These are phyloP conservation scores for Ilex aquifolium DNA, from an alignment of 257 asterid species.

Conservation along the genomic window DNA sequence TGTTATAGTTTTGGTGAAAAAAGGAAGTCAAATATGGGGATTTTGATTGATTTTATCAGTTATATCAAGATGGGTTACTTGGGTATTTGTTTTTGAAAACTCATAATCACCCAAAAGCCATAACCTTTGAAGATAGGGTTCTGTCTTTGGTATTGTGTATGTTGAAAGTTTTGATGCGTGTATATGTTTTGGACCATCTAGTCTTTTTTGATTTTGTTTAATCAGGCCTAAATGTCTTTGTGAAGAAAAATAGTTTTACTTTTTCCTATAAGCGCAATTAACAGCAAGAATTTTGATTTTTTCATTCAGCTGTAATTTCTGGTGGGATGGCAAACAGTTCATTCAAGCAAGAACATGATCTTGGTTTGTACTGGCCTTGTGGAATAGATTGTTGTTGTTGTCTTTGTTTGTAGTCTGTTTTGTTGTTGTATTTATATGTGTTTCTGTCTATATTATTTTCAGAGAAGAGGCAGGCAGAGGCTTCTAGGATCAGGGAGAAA, in stretches of 20 bases:
- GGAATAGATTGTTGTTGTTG: not conserved
- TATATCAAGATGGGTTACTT: too few species aligned
- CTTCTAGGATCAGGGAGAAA: conserved; percentile 39
- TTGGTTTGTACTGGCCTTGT: conserved; percentile 11
- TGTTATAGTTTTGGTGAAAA: too few species aligned
- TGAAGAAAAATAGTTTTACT: not conserved
- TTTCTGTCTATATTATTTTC: not conserved
- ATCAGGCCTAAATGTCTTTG: too few species aligned
- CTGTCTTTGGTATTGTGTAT: too few species aligned
- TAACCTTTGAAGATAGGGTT: too few species aligned
- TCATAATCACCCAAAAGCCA: too few species aligned
- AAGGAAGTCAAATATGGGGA: too few species aligned
- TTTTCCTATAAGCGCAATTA: not conserved
- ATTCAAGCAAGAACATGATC: conserved; percentile 29
- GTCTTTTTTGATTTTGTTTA: too few species aligned
- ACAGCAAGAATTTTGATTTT: not conserved
- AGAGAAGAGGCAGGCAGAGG: conserved; percentile 39
- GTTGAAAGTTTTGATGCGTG: too few species aligned
- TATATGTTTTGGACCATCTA: too few species aligned
- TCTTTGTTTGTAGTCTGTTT: not conserved
- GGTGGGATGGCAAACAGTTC: conserved; percentile 34
- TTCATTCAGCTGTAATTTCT: not conserved
- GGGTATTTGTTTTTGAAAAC: too few species aligned
- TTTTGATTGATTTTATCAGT: too few species aligned
- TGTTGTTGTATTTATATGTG: not conserved